Percentiles rank a stretch among this genome's conserved stretches.
These are phyloP conservation scores for Tricholoma saponaceum DNA, from an alignment of 768 basidiomycete genomes.

Conservation along the genomic window DNA sequence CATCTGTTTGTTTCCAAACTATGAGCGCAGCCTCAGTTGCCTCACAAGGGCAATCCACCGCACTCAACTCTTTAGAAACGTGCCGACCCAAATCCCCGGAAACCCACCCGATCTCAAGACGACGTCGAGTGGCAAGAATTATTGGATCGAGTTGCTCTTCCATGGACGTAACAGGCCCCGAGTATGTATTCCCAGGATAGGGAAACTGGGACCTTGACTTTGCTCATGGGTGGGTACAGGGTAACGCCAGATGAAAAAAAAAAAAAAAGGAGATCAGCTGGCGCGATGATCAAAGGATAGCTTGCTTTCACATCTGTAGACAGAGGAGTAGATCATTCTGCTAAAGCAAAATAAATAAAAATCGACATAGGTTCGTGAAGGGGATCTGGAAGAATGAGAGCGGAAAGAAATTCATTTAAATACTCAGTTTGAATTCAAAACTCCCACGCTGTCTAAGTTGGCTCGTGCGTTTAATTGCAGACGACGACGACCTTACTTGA, in stretches of 20 bases:
- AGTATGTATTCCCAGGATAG: constrained; percentile 26
- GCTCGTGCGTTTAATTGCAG: constrained; percentile 13
- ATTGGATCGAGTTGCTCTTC: constrained; percentile 44
- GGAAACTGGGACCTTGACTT: constrained; percentile 66
- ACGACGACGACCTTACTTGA: constrained; percentile 1
- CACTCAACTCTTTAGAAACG: constrained; percentile 66
- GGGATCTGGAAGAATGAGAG: neutral
- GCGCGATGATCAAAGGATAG: no score
- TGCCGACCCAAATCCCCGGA: constrained; percentile 36
- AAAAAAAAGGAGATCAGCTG: no score
- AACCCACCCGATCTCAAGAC: constrained; percentile 53
- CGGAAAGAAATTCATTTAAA: neutral
- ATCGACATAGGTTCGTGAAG: no score
- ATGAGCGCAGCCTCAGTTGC: constrained; percentile 40
- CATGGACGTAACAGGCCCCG: constrained; percentile 73
- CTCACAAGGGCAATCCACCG: constrained; percentile 17
- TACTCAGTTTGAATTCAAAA: neutral
- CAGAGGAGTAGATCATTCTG: no score
- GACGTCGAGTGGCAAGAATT: constrained; percentile 43
- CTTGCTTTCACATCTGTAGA: no score
- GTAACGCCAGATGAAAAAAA: neutral
- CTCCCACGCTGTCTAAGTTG: constrained; percentile 11
- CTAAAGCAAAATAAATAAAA: no score
- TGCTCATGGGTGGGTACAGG: constrained; percentile 51
- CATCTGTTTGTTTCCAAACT: constrained; percentile 66